Percentiles rank a stretch among this genome's conserved stretches.
Conservation (phyloP, 176 grass and related monocot species). For the Dactylis glomerata region DNA sequence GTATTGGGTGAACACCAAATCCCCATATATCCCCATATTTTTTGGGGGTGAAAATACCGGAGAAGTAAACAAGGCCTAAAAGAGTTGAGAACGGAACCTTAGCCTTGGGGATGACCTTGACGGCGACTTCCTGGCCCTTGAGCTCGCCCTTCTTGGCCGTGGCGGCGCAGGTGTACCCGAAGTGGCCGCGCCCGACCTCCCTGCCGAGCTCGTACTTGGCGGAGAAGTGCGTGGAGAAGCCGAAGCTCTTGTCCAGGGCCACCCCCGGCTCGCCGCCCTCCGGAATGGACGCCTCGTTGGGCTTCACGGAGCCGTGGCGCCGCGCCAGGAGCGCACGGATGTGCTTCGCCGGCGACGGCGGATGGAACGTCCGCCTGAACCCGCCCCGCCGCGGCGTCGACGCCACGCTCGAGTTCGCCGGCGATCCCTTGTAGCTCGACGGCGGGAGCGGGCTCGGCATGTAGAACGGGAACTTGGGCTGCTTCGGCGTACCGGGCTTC, state of each 20-base stretch:
- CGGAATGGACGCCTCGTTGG: constrained; percentile 65
- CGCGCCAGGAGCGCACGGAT: constrained; percentile 73
- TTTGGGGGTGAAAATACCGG: too few species aligned
- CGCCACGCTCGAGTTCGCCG: constrained; percentile 41
- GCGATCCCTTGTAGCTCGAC: constrained; percentile 55
- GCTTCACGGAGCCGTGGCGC: constrained; percentile 68
- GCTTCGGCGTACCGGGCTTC: constrained; percentile 47
- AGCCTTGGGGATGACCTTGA: constrained; percentile 84
- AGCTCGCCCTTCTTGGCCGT: constrained; percentile 78
- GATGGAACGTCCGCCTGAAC: constrained; percentile 49
- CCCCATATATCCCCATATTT: too few species aligned
- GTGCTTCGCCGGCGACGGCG: constrained; percentile 81
- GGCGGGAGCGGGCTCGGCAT: constrained; percentile 52
- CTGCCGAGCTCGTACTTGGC: constrained; percentile 69
- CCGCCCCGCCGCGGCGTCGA: constrained; percentile 18
- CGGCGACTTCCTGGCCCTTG: constrained; percentile 77
- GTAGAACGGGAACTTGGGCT: constrained; percentile 62
- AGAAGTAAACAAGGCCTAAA: too few species aligned
- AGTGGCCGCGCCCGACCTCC: constrained; percentile 79
- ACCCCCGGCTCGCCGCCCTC: constrained; percentile 58
- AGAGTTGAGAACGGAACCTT: constrained; percentile 44
- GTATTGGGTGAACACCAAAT: too few species aligned
- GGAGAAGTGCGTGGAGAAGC: constrained; percentile 70
- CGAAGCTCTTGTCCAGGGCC: constrained; percentile 69
- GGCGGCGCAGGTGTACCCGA: constrained; percentile 75